Conservation (phyloP, 352 stramenopile species). For the Globisporangium yorkense region DNA sequence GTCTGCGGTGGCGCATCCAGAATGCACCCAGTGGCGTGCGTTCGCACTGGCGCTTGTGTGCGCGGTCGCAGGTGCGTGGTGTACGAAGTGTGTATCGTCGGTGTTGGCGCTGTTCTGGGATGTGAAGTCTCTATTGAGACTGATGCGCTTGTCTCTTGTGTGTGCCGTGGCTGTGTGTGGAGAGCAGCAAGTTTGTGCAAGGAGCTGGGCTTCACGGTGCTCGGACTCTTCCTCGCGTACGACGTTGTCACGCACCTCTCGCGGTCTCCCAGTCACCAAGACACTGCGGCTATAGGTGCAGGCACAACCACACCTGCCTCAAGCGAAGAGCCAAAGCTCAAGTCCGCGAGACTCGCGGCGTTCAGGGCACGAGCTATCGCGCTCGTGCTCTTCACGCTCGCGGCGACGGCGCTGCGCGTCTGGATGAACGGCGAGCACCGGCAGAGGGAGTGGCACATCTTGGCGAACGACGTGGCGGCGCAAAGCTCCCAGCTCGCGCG, state of each 20-base stretch:
- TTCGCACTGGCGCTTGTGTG: constrained; percentile 7
- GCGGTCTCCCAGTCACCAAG: neutral
- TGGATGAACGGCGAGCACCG: constrained; percentile 60
- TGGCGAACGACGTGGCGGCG: constrained; percentile 85
- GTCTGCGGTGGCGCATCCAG: constrained; percentile 8
- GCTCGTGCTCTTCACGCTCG: constrained; percentile 15
- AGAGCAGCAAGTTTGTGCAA: constrained; percentile 68
- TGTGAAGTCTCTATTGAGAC: neutral
- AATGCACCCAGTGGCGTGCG: constrained; percentile 14
- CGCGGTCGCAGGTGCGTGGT: constrained; percentile 14
- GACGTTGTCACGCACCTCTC: constrained; percentile 31
- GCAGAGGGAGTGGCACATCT: constrained; percentile 73
- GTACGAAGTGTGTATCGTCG: neutral
- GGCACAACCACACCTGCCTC: neutral
- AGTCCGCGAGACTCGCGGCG: neutral
- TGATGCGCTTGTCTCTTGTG: too few relatives aligned
- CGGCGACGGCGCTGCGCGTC: constrained; percentile 29
- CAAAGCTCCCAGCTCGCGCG: constrained; percentile 26
- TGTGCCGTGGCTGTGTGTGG: neutral
- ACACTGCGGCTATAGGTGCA: too few relatives aligned
- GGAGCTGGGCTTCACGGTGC: constrained; percentile 82
- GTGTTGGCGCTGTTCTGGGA: neutral
- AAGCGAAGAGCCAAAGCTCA: neutral
- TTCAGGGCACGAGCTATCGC: constrained; percentile 9
- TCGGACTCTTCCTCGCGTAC: constrained; percentile 68